phyloP scores from a whole-genome alignment of 2,329 filamentous ascomycete species.

The Fusarium acutatum region DNA sequence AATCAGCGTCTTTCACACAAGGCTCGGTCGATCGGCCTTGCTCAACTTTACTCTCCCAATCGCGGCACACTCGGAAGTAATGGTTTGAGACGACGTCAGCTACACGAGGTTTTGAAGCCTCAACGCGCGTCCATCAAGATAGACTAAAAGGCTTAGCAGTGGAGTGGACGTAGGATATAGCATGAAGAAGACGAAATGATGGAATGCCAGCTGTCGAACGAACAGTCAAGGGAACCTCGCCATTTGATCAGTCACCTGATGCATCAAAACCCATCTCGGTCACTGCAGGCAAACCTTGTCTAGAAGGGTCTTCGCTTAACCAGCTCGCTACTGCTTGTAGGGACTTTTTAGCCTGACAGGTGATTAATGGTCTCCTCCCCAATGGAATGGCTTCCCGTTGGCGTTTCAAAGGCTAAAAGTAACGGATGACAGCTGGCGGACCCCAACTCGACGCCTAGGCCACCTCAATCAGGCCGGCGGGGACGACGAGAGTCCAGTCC shows the following conservation, averaged over 20 bases:
- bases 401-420: background rate
- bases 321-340: conserved; percentile 31
- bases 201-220: conserved; percentile 9
- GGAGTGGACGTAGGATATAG: no score
- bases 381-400: conserved; percentile 8
- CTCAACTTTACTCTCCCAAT: conserved; percentile 14
- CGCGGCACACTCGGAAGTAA: conserved; percentile 27
- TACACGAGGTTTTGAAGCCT: conserved; percentile 12
- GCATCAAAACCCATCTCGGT: background rate
- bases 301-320: conserved; percentile 11
- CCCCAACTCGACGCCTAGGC: conserved; percentile 3
- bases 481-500: background rate
- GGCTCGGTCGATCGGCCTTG: conserved; percentile 14
- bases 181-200: conserved; percentile 1
- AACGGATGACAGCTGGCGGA: conserved; percentile 16
- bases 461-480: background rate
- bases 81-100: conserved; percentile 26
- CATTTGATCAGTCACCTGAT: conserved; percentile 29
- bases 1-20: background rate
- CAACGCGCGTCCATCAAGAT: conserved; percentile 10
- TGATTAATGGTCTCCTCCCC: background rate
- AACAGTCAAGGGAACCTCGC: conserved; percentile 6
- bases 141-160: background rate
- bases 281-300: conserved; percentile 15
- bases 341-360: conserved; percentile 13